Evolutionary conservation across 1,284 basidiomycete genomes (phyloP), one percentile per base, ranked within the genome.

Genomic region (Psilocybe mexicana): DNA sequence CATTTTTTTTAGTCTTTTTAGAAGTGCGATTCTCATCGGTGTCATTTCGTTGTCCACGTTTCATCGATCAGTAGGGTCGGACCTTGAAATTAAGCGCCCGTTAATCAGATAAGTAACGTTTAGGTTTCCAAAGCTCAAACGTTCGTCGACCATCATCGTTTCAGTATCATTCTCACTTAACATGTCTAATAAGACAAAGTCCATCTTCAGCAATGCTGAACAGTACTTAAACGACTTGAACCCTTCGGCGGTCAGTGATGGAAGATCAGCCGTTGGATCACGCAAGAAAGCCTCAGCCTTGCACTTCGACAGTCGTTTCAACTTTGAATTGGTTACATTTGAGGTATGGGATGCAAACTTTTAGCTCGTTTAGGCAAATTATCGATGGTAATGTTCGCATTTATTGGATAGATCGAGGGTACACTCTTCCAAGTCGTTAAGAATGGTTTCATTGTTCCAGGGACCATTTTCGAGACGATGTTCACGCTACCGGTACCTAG

Each of bases 351-450:
- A 1, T 18, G 0, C 18, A 1, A 18, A 18, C 18, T 33, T 14
- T 23, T 24, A 14, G 2, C 33, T 4, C 23, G 12, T 23, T 3
- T n/a, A 3, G 12, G 6, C 23, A n/a, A 54, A 18, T 18, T 18
- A 0, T 18, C 18, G 18, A 18, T 33, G 30, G 8, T 8, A 33
- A 6, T 33, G 8, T 1, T 33, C 8, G 8, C 30, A 33, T 33
- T 3, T 43, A 38, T 25, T 8, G 4, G 5, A 33, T 1, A 64
- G 62, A 60, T 64, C 8, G 60, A 53, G 28, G 46, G 60, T 18
- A 57, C 50, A 7, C 51, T 60, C 3, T 64, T 61, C 28, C 53
- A 50, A 35, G 62, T 64, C 14, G 51, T 50, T 6, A 61, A 55
- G 30, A 54, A 58, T 18, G 58, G 54, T 6, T 61, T 64, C 30